Evolutionary conservation across 495 filamentous ascomycete species (phyloP), one percentile per base, ranked within the genome.

Genomic region (Penicillium steckii): DNA sequence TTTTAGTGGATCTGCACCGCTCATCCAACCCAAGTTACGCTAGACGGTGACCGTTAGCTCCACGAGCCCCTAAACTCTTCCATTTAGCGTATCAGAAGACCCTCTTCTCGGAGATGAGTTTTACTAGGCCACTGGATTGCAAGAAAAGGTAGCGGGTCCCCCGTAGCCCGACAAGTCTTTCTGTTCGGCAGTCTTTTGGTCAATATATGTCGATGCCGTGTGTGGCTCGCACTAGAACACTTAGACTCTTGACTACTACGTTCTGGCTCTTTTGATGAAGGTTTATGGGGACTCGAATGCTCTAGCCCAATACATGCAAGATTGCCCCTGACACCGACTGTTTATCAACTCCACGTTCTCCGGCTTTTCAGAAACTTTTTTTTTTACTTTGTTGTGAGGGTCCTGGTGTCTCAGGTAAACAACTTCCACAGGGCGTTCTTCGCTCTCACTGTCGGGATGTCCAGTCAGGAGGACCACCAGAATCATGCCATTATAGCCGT

Each of bases 401-500:
- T n/a, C n/a, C n/a, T n/a, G n/a, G n/a, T n/a, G n/a, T n/a, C 3
- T 17, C n/a, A 37, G 33, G 33, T 6, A 19, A 37, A 37, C 1
- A 7, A n/a, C 8, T 37, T 37, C 33, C n/a, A 37, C 33, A 5
- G 33, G 3, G 10, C 33, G 7, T 37, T 15, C 33, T 37, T 37
- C 15, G 33, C 33, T 15, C n/a, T 37, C 2, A 3, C n/a, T 15
- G 4, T 37, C 33, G 33, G 33, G 17, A 41, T 41, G 38, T 8
- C 9, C 18, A 23, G 8, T 19, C 18, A 22, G 10, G 38, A 41
- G 9, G 38, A 41, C 13, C 38, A 41, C 5, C 18, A 23, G 18
- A 41, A 41, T n/a, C 5, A 3, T 17, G 53, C 53, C 3, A 67
- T 64, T 30, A 57, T 61, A 19, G 27, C 57, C n/a, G 50, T 61